These are phyloP conservation scores for Phytophthora kernoviae DNA, from an alignment of 352 stramenopile species.

Conservation along the genomic window DNA sequence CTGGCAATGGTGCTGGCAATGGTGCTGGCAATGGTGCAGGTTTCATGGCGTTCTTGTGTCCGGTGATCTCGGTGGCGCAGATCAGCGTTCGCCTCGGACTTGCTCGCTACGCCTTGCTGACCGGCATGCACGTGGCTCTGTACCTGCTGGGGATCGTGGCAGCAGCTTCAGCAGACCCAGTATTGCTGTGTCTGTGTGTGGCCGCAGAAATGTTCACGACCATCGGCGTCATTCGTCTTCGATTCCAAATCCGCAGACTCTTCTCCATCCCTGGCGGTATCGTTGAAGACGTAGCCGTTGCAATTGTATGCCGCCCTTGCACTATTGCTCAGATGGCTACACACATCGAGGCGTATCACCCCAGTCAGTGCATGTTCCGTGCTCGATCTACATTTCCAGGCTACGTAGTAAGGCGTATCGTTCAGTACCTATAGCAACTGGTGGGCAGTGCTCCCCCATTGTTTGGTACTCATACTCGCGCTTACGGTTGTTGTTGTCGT, in stretches of 20 bases:
- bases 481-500: not conserved
- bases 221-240: conserved; percentile 48
- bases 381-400: conserved; percentile 45
- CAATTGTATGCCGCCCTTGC: conserved; percentile 49
- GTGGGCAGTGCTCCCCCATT: no score
- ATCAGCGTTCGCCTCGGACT: conserved; percentile 49
- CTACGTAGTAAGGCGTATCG: no score
- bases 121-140: conserved; percentile 35
- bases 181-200: conserved; percentile 40
- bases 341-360: conserved; percentile 51
- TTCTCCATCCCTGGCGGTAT: conserved; percentile 55
- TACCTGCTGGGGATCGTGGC: conserved; percentile 43
- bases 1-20: no score
- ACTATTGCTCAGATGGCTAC: conserved; percentile 56
- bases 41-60: conserved; percentile 45
- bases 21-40: no score
- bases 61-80: conserved; percentile 54
- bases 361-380: conserved; percentile 28
- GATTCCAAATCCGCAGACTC: conserved; percentile 57
- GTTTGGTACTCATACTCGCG: no score
- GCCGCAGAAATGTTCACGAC: conserved; percentile 34
- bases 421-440: no score
- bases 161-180: conserved; percentile 21
- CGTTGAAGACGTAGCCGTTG: conserved; percentile 39
- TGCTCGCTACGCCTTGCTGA: conserved; percentile 40